A percentile compares a stretch with the other conserved stretches of the same genome.
Evolutionary conservation across 2,329 filamentous ascomycete genomes (phyloP).

Genomic region (Pestalotiopsis sp.): DNA sequence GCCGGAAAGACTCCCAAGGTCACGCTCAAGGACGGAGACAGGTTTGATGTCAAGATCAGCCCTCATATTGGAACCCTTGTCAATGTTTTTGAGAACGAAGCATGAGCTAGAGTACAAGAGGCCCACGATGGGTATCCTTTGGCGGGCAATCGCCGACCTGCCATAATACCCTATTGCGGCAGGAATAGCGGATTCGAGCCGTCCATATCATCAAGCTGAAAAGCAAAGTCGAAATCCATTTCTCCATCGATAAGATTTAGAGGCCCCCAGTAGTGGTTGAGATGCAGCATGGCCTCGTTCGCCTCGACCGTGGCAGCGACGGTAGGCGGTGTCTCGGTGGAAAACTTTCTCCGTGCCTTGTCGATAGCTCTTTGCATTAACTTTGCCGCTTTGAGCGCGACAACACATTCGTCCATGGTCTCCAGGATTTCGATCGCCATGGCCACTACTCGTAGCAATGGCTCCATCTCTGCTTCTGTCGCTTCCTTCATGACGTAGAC

Average conservation of each 20-base stretch:
- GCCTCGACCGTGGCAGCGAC: not conserved
- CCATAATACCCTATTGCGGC: not conserved
- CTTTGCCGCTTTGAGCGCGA: conserved; percentile 25
- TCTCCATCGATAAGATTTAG: conserved; percentile 24
- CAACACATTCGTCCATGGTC: conserved; percentile 27
- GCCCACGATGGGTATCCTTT: not conserved
- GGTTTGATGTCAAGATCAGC: conserved; percentile 4
- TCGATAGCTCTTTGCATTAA: conserved; percentile 25
- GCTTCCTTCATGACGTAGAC: conserved; percentile 26
- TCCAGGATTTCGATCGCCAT: conserved; percentile 26
- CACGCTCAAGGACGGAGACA: not conserved
- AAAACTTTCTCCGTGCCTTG: conserved; percentile 15
- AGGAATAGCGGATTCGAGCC: conserved; percentile 1
- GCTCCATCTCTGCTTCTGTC: conserved; percentile 16
- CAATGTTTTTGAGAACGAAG: conserved; percentile 8
- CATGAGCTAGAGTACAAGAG: not conserved
- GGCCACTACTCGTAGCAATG: conserved; percentile 19
- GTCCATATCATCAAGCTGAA: conserved; percentile 9
- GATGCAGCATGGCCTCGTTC: conserved; percentile 16
- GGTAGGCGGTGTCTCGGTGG: conserved; percentile 14
- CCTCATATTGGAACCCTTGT: conserved; percentile 6
- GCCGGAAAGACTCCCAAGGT: not conserved
- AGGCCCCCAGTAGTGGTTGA: conserved; percentile 27
- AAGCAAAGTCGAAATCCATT: conserved; percentile 16
- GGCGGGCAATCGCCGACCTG: not conserved